phyloP scores from a whole-genome alignment of 225 moss, liverwort and hornwort species.

The Antitrichia curtipendula region DNA sequence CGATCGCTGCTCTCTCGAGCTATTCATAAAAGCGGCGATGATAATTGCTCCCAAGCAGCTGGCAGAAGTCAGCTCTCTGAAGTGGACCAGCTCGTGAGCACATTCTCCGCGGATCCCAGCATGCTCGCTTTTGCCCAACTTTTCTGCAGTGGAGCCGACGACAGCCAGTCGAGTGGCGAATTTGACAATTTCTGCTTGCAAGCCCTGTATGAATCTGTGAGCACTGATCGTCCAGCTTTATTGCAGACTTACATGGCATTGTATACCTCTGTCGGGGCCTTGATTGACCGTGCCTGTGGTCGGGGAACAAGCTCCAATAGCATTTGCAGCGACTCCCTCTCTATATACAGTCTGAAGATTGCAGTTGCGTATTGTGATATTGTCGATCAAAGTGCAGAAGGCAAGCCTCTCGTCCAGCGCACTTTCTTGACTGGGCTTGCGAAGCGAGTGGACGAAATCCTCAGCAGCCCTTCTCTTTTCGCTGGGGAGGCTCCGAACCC shows the following conservation, averaged over 20 bases:
- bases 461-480: constrained; percentile 24
- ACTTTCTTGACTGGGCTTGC: constrained; percentile 80
- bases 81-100: constrained; percentile 93
- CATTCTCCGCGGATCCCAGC: constrained; percentile 97
- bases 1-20: constrained; percentile 89
- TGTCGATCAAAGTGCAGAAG: constrained; percentile 33
- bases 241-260: constrained; percentile 83
- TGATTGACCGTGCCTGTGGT: constrained; percentile 66
- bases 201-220: constrained; percentile 85
- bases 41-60: constrained; percentile 6
- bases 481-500: constrained; percentile 8
- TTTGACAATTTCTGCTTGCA: constrained; percentile 89
- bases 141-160: constrained; percentile 61
- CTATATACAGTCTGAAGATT: constrained; percentile 71
- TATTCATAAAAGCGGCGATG: constrained; percentile 57
- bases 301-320: constrained; percentile 65
- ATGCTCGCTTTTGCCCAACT: constrained; percentile 94
- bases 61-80: constrained; percentile 53
- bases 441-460: constrained; percentile 82
- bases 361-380: constrained; percentile 87
- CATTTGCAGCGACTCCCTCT: constrained; percentile 75
- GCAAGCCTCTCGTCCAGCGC: constrained; percentile 62
- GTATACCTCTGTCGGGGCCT: constrained; percentile 69
- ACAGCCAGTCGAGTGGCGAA: constrained; percentile 45
- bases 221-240: constrained; percentile 91